These are phyloP conservation scores for Emericellopsis atlantica DNA, from an alignment of 2,329 filamentous ascomycete species.

Conservation along the genomic window DNA sequence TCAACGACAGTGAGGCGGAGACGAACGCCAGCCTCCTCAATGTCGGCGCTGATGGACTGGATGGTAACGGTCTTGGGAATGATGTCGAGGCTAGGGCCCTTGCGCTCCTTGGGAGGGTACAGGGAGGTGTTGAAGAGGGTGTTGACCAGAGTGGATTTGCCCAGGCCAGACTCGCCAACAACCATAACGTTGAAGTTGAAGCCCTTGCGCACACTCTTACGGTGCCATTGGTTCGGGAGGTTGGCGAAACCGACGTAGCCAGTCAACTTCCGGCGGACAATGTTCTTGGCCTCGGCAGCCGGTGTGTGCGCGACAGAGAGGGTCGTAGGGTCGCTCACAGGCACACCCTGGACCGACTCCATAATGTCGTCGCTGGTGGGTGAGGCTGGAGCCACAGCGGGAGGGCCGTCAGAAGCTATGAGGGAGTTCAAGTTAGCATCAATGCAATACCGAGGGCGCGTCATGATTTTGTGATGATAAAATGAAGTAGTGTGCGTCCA, in stretches of 20 bases:
- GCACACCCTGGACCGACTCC: constrained; percentile 15
- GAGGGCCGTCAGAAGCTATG: constrained; percentile 29
- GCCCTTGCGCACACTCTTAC: constrained; percentile 98
- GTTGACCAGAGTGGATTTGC: constrained; percentile 98
- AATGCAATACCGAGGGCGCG: too few species aligned
- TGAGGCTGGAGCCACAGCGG: constrained; percentile 27
- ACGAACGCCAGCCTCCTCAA: constrained; percentile 96
- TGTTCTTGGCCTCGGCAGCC: constrained; percentile 72
- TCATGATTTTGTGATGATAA: too few species aligned
- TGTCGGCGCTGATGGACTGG: constrained; percentile 89
- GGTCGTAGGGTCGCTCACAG: constrained; percentile 19
- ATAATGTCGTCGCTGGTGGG: constrained; percentile 22
- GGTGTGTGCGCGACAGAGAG: constrained; percentile 20
- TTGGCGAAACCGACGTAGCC: constrained; percentile 99
- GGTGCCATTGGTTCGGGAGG: constrained; percentile 98
- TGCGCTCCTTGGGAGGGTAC: constrained; percentile 97
- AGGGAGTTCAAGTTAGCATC: constrained; percentile 11
- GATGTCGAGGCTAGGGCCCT: constrained; percentile 92
- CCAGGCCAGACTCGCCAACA: constrained; percentile 97
- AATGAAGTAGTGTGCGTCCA: too few species aligned
- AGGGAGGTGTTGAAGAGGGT: constrained; percentile 99
- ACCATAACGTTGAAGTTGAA: constrained; percentile 99
- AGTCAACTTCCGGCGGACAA: constrained; percentile 94
- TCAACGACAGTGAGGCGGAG: constrained; percentile 94
- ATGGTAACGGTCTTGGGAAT: constrained; percentile 97